Conservation (phyloP, 1,284 basidiomycete species). For the Irpex sp. region DNA sequence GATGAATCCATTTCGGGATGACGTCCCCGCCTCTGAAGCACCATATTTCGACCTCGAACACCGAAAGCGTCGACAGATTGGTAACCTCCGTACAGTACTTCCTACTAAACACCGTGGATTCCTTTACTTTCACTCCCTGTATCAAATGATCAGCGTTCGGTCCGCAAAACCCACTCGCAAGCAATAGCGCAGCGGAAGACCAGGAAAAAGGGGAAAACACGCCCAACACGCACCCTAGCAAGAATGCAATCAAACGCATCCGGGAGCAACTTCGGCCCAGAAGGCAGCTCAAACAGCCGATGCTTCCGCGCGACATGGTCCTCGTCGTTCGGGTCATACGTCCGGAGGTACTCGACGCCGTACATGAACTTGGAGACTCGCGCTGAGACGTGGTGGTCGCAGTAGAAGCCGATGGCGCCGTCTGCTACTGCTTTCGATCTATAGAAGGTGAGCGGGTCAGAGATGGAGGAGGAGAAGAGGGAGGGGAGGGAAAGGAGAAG, state of each 20-base stretch:
- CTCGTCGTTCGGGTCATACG: slow-evolving; percentile 58
- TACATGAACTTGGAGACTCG: slow-evolving; percentile 77
- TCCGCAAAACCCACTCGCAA: neutral
- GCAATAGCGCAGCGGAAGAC: no score
- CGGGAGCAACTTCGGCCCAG: slow-evolving; percentile 66
- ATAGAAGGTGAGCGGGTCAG: neutral
- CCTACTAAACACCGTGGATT: slow-evolving; percentile 72
- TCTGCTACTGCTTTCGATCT: slow-evolving; percentile 81
- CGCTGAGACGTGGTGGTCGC: slow-evolving; percentile 76
- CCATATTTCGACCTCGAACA: slow-evolving; percentile 81
- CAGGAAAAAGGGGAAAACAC: no score
- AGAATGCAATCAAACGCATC: slow-evolving; percentile 81
- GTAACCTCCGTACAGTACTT: slow-evolving; percentile 81
- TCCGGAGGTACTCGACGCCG: slow-evolving; percentile 72
- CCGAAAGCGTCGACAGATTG: slow-evolving; percentile 65
- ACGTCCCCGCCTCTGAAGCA: slow-evolving; percentile 68
- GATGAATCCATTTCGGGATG: slow-evolving; percentile 69
- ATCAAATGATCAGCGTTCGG: neutral
- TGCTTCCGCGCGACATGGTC: slow-evolving; percentile 63
- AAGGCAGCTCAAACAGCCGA: slow-evolving; percentile 68
- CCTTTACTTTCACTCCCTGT: slow-evolving; percentile 69
- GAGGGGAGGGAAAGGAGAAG: neutral
- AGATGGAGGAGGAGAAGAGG: neutral
- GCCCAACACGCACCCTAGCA: slow-evolving; percentile 44
- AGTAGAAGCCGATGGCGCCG: slow-evolving; percentile 78